Evolutionary conservation across 129 eudicot genomes (phyloP).

Genomic region (Escallonia rubra): DNA sequence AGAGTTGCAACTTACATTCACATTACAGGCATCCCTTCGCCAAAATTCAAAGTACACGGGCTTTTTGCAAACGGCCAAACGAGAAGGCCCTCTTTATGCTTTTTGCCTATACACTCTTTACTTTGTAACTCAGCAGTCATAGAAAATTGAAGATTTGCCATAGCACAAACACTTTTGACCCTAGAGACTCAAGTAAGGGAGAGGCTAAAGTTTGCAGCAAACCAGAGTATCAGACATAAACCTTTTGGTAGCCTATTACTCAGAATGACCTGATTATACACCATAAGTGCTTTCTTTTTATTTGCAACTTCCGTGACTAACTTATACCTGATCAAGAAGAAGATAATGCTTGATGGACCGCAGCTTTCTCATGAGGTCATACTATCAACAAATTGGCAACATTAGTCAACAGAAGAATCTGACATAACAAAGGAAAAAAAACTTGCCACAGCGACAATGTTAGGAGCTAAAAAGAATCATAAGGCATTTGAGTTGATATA

Average conservation of each 20-base stretch:
- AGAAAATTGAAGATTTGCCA: no score
- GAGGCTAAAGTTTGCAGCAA: no score
- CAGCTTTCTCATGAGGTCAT: conserved; percentile 89
- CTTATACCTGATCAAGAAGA: conserved; percentile 89
- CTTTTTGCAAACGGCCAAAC: no score
- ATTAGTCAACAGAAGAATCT: conserved; percentile 7
- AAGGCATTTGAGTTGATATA: conserved; percentile 9
- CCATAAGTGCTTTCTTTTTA: not conserved
- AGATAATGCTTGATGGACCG: conserved; percentile 96
- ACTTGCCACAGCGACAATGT: not conserved
- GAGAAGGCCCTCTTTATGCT: no score
- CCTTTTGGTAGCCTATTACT: not conserved
- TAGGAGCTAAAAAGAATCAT: not conserved
- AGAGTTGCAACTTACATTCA: no score
- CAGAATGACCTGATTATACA: not conserved
- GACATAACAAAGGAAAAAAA: conserved; percentile 5
- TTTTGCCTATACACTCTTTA: no score
- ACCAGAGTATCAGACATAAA: no score
- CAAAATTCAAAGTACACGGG: no score
- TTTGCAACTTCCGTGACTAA: conserved; percentile 1
- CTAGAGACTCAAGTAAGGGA: no score
- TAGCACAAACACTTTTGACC: no score
- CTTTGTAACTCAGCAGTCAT: no score
- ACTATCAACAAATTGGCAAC: conserved; percentile 36
- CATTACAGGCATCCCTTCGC: no score